Evolutionary conservation across 1,284 basidiomycete genomes (phyloP).

Genomic region (Trichosporon faecale): DNA sequence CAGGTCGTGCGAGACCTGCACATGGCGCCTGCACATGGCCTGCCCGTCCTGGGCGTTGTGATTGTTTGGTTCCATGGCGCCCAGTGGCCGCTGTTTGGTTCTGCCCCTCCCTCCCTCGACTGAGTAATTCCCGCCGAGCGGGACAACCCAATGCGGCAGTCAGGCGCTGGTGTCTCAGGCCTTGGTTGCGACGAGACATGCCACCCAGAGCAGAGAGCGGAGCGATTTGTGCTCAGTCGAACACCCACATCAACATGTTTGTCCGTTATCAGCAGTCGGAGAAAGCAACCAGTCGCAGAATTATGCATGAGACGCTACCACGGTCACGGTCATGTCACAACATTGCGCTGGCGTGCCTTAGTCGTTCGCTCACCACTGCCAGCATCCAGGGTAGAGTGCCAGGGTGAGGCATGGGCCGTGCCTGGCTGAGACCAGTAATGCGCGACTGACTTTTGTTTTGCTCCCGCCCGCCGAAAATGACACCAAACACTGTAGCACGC

Average conservation of each 20-base stretch:
- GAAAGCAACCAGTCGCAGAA: background rate
- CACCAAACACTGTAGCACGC: background rate
- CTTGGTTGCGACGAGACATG: background rate
- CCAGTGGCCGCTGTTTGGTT: background rate
- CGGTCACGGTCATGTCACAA: background rate
- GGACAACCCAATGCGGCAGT: slow-evolving; percentile 3
- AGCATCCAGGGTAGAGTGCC: background rate
- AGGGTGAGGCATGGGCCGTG: slow-evolving; percentile 2
- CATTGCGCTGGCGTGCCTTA: background rate
- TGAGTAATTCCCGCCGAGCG: background rate
- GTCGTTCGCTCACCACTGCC: background rate
- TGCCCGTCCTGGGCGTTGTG: no score
- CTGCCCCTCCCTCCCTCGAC: background rate
- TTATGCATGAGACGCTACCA: background rate
- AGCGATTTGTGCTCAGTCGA: background rate
- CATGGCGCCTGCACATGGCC: no score
- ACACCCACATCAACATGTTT: no score
- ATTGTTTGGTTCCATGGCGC: background rate
- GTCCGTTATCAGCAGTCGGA: background rate
- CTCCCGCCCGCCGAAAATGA: slow-evolving; percentile 3
- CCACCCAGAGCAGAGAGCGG: background rate
- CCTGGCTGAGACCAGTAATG: background rate
- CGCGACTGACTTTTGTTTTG: slow-evolving; percentile 8
- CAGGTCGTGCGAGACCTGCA: background rate
- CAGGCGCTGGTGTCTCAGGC: background rate